A percentile compares a stretch with the other conserved stretches of the same genome.
phyloP scores from a whole-genome alignment of 345 rosid species.

The Euphorbia lathyris region DNA sequence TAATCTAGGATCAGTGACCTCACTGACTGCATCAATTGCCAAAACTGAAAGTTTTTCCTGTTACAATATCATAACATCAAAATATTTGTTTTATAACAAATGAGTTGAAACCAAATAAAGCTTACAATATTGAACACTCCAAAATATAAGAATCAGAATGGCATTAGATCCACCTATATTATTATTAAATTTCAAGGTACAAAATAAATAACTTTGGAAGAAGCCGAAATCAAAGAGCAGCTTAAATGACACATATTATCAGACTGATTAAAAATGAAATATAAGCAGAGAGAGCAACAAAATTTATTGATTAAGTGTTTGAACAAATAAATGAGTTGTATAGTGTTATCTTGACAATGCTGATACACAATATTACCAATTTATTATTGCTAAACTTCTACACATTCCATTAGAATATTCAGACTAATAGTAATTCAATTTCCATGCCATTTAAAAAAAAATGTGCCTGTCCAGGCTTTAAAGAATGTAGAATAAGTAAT shows the following conservation, averaged over 20 bases:
- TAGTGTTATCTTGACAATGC: neutral
- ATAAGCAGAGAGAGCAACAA: neutral
- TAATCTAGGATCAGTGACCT: constrained; percentile 65
- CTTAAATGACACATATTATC: neutral
- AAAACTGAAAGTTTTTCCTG: constrained; percentile 58
- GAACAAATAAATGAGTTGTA: neutral
- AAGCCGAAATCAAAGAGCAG: neutral
- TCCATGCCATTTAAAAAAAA: neutral
- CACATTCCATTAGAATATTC: neutral
- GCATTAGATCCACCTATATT: neutral
- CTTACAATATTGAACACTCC: neutral
- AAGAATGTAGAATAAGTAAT: neutral
- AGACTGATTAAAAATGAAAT: neutral
- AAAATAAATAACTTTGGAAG: neutral
- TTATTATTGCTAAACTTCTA: neutral
- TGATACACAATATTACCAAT: neutral
- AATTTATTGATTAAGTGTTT: neutral
- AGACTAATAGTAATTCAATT: neutral
- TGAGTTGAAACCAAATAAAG: neutral
- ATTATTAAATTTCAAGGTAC: neutral
- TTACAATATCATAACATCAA: constrained; percentile 9
- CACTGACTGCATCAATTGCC: constrained; percentile 39
- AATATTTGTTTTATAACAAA: neutral
- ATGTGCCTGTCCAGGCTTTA: neutral
- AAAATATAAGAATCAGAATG: neutral